Conservation (phyloP, 2,329 filamentous ascomycete genomes). For the Dactylellina drechsleri region DNA sequence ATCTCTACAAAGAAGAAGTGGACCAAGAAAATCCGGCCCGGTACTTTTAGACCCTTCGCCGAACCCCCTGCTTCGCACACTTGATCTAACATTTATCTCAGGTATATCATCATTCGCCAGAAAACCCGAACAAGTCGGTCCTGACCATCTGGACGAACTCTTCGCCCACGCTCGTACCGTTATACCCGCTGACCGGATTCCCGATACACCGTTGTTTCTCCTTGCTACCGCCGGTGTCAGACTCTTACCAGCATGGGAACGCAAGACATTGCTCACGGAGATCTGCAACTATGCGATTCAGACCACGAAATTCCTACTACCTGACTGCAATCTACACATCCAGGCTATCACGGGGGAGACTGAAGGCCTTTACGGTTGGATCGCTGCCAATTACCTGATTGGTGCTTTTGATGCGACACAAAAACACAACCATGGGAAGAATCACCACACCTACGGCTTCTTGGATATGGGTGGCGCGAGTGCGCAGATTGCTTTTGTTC, state of each 20-base stretch:
- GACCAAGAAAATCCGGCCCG: slow-evolving; percentile 94
- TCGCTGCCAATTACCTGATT: slow-evolving; percentile 93
- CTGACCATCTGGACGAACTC: slow-evolving; percentile 80
- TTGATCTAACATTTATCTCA: slow-evolving; percentile 57
- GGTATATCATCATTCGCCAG: slow-evolving; percentile 87
- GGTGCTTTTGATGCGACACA: slow-evolving; percentile 85
- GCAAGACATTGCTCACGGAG: slow-evolving; percentile 75
- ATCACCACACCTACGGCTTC: slow-evolving; percentile 95
- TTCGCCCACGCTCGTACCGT: slow-evolving; percentile 82
- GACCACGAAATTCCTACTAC: slow-evolving; percentile 82
- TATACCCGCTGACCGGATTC: slow-evolving; percentile 78
- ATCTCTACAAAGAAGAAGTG: slow-evolving; percentile 85
- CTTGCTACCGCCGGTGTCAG: slow-evolving; percentile 97
- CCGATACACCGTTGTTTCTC: slow-evolving; percentile 89
- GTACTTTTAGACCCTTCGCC: slow-evolving; percentile 62
- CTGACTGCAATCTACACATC: slow-evolving; percentile 88
- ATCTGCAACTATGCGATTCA: slow-evolving; percentile 84
- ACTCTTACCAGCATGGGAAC: slow-evolving; percentile 78
- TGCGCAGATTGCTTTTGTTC: slow-evolving; percentile 96
- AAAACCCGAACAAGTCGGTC: slow-evolving; percentile 78
- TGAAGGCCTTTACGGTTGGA: slow-evolving; percentile 95
- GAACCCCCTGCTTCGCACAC: not conserved
- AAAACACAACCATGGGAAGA: slow-evolving; percentile 81
- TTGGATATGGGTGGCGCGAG: slow-evolving; percentile 98
- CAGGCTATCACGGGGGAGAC: slow-evolving; percentile 96